Evolutionary conservation across 805 yeast genomes (phyloP), one percentile per base, ranked within the genome.

Genomic region (Wickerhamiella nectarea): DNA sequence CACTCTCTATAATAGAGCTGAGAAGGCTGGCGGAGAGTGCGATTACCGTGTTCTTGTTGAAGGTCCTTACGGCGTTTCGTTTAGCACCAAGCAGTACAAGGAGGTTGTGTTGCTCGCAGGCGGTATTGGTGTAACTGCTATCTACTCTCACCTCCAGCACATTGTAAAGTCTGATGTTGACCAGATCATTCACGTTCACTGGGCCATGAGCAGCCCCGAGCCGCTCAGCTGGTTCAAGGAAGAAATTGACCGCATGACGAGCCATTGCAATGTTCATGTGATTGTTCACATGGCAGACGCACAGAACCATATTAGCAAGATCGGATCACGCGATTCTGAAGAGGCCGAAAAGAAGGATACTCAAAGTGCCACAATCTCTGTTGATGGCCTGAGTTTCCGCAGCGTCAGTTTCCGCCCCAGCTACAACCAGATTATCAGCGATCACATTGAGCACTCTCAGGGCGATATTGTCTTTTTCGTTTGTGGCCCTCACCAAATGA

Each of bases 51-150:
- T 73, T n/a, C 60, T 68, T 20, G 55, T 75, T 12, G 83, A 77
- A 53, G 84, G 84, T 0, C 78, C 81, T 3, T 78, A 77, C 52
- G 83, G 83, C 1, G 66, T 67, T 29, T 49, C 69, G 2, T 53
- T 65, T 2, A 69, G 69, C 29, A 61, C 63, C 41, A 54, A 59
- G 36, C 58, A 56, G 41, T 67, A 61, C 56, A 62, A 60, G 44
- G 61, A 58, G 43, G 67, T 62, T 9, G 58, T 66, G 22, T 63
- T 64, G 40, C 48, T 75, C 3, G 70, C 75, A 11, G 80, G 80
- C 5, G 80, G 80, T 11, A 72, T 72, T 50, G 80, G 80, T 14
- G 62, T 75, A 51, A 71, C 80, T 0, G 76, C 73, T 1, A 59
- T 70, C 11, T 71, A 66, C 48, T 56, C 72, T 10, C 63, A 71